Percentiles rank a stretch among this genome's conserved stretches.
phyloP scores from a whole-genome alignment of 495 filamentous ascomycete genomes.

The Hypoxylon fuscum region DNA sequence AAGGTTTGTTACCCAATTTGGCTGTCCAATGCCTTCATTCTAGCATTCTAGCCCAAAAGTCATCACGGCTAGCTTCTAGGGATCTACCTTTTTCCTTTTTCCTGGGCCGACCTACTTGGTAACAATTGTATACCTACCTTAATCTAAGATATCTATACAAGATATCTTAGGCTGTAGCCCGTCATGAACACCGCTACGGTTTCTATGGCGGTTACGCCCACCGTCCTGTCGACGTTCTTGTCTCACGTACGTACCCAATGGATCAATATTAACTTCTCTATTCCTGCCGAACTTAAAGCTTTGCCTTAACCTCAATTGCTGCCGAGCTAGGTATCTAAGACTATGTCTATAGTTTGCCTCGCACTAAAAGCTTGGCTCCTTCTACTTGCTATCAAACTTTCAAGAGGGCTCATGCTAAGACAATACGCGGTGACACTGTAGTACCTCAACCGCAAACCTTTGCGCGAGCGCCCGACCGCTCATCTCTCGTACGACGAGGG shows the following conservation, averaged over 20 bases:
- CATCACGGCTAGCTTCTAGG: too few species aligned
- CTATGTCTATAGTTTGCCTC: slow-evolving; percentile 68
- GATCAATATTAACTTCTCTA: too few species aligned
- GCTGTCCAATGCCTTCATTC: slow-evolving; percentile 24
- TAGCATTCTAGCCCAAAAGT: slow-evolving; percentile 19
- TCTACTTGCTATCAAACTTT: slow-evolving; percentile 65
- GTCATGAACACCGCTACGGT: slow-evolving; percentile 80
- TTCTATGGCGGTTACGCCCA: slow-evolving; percentile 77
- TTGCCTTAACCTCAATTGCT: neutral
- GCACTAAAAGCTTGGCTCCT: slow-evolving; percentile 71
- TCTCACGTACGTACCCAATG: slow-evolving; percentile 68
- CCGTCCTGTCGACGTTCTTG: slow-evolving; percentile 78
- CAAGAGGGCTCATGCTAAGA: slow-evolving; percentile 33
- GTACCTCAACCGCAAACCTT: slow-evolving; percentile 83
- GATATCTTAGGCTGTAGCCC: slow-evolving; percentile 15
- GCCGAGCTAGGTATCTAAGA: slow-evolving; percentile 43
- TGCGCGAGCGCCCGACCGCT: slow-evolving; percentile 78
- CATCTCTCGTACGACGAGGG: slow-evolving; percentile 94
- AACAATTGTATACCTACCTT: neutral
- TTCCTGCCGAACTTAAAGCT: neutral
- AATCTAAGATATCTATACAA: too few species aligned
- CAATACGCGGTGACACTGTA: slow-evolving; percentile 43
- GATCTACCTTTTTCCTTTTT: neutral
- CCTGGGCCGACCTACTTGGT: too few species aligned
- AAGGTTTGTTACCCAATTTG: neutral